Evolutionary conservation across 768 basidiomycete species (phyloP).

Genomic region (Boletus subcaerulescens): DNA sequence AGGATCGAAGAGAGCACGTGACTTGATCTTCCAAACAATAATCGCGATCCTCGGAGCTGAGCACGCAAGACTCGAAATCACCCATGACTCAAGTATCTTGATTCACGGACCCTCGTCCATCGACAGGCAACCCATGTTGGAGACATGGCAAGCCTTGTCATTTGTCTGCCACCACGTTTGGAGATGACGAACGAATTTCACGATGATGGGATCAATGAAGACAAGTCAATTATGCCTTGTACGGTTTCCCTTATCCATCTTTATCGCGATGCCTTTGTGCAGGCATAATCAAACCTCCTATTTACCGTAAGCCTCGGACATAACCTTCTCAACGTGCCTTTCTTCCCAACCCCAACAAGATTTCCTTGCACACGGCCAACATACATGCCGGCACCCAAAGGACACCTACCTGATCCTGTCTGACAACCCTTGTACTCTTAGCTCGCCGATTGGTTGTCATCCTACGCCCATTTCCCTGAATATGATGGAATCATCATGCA

Average conservation of each 20-base stretch:
- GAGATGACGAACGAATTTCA: too few species aligned
- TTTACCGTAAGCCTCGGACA: slow-evolving; percentile 34
- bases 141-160: slow-evolving; percentile 26
- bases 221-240: slow-evolving; percentile 42
- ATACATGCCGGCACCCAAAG: slow-evolving; percentile 46
- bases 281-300: slow-evolving; percentile 52
- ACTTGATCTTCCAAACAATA: slow-evolving; percentile 40
- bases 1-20: slow-evolving; percentile 34
- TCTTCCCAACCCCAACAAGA: slow-evolving; percentile 21
- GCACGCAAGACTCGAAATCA: slow-evolving; percentile 57
- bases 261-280: neutral
- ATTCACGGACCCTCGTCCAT: slow-evolving; percentile 35
- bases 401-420: neutral
- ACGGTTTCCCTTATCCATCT: slow-evolving; percentile 9
- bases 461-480: slow-evolving; percentile 52
- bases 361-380: slow-evolving; percentile 51
- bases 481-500: slow-evolving; percentile 53
- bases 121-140: too few species aligned
- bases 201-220: slow-evolving; percentile 35
- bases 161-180: neutral
- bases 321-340: slow-evolving; percentile 1
- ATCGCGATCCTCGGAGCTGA: slow-evolving; percentile 56
- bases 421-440: slow-evolving; percentile 11
- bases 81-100: slow-evolving; percentile 53
- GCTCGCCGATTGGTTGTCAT: slow-evolving; percentile 59